Evolutionary conservation across 257 asterid genomes (phyloP), one percentile per base, ranked within the genome.

Genomic region (Penstemon davidsonii): DNA sequence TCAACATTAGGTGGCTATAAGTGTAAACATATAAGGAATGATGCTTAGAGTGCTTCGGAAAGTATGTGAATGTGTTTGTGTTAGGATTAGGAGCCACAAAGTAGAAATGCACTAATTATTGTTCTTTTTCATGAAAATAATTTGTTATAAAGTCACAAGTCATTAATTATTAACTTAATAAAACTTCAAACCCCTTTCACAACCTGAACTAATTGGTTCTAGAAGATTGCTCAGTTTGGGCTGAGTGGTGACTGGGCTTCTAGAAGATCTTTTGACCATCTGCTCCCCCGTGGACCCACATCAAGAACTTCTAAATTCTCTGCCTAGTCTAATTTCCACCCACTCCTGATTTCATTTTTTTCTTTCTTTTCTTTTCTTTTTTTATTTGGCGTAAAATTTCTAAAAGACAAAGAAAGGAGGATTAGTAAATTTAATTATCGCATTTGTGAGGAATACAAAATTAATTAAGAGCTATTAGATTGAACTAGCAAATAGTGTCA

Each of bases 311-410:
- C 72, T 40, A 25, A 54, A 10, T 59, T 44, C 62, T 25, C 33
- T 25, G 39, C 18, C 44, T 10, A 33, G 71, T 66, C 71, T 41
- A 53, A 6, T 66, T 18, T 25, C 49, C 45, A 66, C 62, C 71
- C 40, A 66, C 71, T 66, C 62, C 62, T n/a, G 37, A 36, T 1
- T 50, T n/a, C 33, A 25, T 1, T 25, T 25, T 25, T 25, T 25
- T 25, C 33, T 25, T 25, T 25, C 33, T 25, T 25, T 25, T 25
- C 33, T 25, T 25, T 25, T 25, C 1, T 1, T 25, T 25, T 25
- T 25, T 2, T 25, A 25, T 25, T 25, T 25, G 33, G 33, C 1
- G 33, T 25, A 25, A 2, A 25, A 25, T 25, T 25, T 25, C 33
- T 25, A 25, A 25, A 12, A 46, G 8, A 46, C 1, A 4, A 10